Percentiles rank a stretch among this genome's conserved stretches.
Conservation (phyloP, 2,329 filamentous ascomycete genomes). For the Aspergillus proliferans region DNA sequence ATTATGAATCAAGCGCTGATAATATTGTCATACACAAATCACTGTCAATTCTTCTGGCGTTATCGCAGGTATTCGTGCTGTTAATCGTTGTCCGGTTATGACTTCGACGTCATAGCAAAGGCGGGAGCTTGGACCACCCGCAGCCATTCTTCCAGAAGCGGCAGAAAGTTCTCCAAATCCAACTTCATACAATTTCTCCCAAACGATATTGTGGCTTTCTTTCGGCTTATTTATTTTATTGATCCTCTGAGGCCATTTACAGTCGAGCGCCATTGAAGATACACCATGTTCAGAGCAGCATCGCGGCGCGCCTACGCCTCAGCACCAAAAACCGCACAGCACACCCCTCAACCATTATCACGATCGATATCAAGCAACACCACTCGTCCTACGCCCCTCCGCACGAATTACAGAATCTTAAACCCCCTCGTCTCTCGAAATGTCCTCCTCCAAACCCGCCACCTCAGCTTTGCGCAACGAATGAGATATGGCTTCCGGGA, state of each 20-base stretch:
- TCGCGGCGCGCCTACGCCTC: constrained; percentile 24
- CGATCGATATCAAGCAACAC: constrained; percentile 17
- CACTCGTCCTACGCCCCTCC: constrained; percentile 1
- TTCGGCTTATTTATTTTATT: neutral
- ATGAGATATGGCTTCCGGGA: constrained; percentile 27
- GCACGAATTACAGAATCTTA: neutral
- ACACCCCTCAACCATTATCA: constrained; percentile 11
- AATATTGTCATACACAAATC: neutral
- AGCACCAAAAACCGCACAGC: constrained; percentile 12
- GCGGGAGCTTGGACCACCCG: constrained; percentile 20
- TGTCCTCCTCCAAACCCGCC: constrained; percentile 13
- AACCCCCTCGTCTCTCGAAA: neutral
- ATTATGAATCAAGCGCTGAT: too few species aligned
- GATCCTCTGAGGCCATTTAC: too few species aligned
- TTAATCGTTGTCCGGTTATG: neutral
- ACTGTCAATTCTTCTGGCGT: neutral
- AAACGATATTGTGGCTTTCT: neutral
- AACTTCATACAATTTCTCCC: constrained; percentile 4
- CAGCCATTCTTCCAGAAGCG: neutral
- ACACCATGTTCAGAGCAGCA: constrained; percentile 14
- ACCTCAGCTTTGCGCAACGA: constrained; percentile 23
- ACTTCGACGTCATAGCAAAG: constrained; percentile 22
- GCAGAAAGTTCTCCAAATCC: constrained; percentile 9
- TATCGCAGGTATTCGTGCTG: neutral
- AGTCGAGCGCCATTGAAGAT: neutral